Base-by-base conservation (phyloP, 2,329 filamentous ascomycete genomes). In the Catunica adiposa region DNA sequence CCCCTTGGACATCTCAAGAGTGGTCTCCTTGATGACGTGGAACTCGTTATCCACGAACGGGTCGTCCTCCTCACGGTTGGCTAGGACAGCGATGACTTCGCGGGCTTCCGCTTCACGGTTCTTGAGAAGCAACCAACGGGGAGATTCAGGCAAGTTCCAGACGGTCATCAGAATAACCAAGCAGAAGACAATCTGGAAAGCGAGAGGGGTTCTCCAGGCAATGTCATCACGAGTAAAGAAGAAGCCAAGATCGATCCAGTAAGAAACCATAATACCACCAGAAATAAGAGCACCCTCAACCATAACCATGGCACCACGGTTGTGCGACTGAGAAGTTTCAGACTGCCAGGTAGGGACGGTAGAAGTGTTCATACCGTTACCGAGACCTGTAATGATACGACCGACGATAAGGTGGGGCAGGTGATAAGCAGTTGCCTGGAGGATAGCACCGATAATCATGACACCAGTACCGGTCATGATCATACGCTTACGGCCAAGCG, bases 21-120 rank as follows among this genome's bases (percentile, higher is more conserved):
- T 81, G 0, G 84, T 79, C 54, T 82, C 76, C 60, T 76, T 76
- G 63, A 83, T 83, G 58, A 80, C 75, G 47, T 70, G 69, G 63
- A 76, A 79, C 62, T 83, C 78, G 14, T 69, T 67, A 15, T 78
- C 66, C 47, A 84, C 76, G 64, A 72, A 79, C 1, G 76, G 75
- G n/a, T 78, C 74, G 52, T 78, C 74, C 2, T 64, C 62, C 5
- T 76, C 75, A 51, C 77, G 66, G 60, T 71, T 73, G 53, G 80
- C 77, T 17, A 84, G 68, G 52, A 73, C 77, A 17, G 68, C 66
- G 22, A 78, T 71, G 15, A 76, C 70, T 1, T 66, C 64, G 54
- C 68, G 66, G 9, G 71, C 75, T 60, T 79, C 73, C 1, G 71
- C 71, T 37, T 73, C 67, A 1, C 66, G 66, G 6, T 70, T 72